Conservation (phyloP, 148 eudicot genomes). For the Chenopodium suecicum region DNA sequence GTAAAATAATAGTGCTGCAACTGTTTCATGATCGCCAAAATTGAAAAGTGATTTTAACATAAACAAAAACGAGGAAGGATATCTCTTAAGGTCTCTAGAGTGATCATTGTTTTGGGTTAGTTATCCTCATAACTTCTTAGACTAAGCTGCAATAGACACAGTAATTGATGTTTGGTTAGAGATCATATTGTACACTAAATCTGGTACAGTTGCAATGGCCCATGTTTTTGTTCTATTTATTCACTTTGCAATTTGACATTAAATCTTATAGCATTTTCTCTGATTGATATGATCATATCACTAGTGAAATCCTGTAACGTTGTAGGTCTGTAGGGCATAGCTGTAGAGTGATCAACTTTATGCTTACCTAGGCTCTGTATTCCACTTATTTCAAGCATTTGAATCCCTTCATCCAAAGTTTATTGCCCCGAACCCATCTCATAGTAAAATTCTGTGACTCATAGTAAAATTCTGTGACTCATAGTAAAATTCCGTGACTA, state of each 20-base stretch:
- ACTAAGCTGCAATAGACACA: neutral
- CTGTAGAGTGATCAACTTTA: neutral
- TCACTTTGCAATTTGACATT: neutral
- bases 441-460: too few species aligned
- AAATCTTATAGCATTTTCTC: neutral
- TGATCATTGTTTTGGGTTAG: neutral
- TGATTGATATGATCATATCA: neutral
- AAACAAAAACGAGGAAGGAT: too few species aligned
- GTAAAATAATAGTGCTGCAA: too few species aligned
- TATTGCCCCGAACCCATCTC: too few species aligned
- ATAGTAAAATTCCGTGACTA: too few species aligned
- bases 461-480: too few species aligned
- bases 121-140: neutral
- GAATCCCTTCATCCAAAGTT: neutral
- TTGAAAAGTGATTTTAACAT: too few species aligned
- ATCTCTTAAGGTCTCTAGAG: neutral
- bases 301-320: neutral
- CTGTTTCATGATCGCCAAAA: too few species aligned
- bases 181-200: neutral
- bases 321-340: neutral
- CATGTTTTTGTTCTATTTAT: neutral
- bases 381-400: neutral
- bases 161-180: neutral
- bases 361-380: neutral
- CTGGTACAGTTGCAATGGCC: neutral